phyloP scores from a whole-genome alignment of 176 grass and related monocot species.

The Canna indica region DNA sequence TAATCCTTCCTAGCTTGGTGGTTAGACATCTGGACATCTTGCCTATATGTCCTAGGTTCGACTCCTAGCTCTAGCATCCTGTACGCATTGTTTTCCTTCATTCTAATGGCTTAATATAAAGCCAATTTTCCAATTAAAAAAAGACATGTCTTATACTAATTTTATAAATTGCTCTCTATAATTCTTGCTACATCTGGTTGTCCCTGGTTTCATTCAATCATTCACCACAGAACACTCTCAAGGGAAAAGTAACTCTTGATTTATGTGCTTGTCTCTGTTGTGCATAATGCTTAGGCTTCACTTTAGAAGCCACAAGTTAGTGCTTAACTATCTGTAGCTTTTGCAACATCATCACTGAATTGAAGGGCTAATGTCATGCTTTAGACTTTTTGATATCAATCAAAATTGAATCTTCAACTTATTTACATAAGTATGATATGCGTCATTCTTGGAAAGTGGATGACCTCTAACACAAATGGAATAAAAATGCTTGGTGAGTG shows the following conservation, averaged over 20 bases:
- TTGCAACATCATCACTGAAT: neutral
- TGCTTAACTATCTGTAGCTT: neutral
- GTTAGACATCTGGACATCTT: no score
- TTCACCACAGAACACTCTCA: neutral
- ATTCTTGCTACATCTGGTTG: no score
- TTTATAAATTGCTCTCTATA: no score
- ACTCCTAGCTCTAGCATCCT: no score
- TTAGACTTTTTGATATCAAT: neutral
- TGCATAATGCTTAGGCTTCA: neutral
- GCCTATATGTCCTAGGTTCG: no score
- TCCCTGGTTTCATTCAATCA: neutral
- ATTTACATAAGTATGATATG: neutral
- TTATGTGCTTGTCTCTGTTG: slow-evolving; percentile 2
- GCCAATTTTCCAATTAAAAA: no score
- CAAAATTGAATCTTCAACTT: neutral
- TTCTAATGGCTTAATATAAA: no score
- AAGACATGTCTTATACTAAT: no score
- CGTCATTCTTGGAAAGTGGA: neutral
- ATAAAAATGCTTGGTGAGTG: neutral
- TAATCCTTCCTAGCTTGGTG: neutral
- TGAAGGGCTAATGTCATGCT: neutral
- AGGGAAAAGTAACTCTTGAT: no score
- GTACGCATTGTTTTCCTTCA: no score
- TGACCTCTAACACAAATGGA: neutral
- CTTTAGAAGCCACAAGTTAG: no score